Evolutionary conservation across 305 asterid species (phyloP), one percentile per base, ranked within the genome.

Genomic region (Solanum hybrid): DNA sequence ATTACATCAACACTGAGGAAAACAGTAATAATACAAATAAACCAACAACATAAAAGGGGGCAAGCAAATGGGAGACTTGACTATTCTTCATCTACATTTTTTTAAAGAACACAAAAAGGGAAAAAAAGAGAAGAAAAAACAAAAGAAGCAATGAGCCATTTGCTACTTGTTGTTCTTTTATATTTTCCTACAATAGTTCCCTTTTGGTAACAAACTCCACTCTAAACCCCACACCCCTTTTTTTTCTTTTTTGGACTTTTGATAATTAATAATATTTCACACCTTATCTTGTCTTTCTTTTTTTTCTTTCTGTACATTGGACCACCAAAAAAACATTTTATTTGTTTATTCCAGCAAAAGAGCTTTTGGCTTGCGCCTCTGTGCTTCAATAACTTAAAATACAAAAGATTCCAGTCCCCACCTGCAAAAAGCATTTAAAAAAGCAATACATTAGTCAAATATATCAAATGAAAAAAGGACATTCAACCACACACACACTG

Each of bases 21-120:
- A 4, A 4, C 3, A 64, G 6, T 64, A 64, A n/a, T 66, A 66
- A 8, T 22, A 66, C 31, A 66, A n/a, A 66, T 7, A 19, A 60
- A 60, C 66, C n/a, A 51, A 60, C 13, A 66, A 66, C 29, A n/a
- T 4, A n/a, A 66, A 9, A 10, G 72, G 72, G 37, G 11, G 89
- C 4, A 56, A 88, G 93, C 93, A 93, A 91, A 92, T 91, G 95
- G 95, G 92, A 94, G 94, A 89, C 86, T 64, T 66, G 26, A 56
- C 11, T 56, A 56, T 75, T 80, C 90, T 84, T 45, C 31, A 77
- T 73, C 27, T 71, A 56, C 69, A 45, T 37, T 9, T 13, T 35
- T 34, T 35, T 51, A 15, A 69, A 38, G 14, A 36, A 37, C 73
- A 78, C 40, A 88, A 64, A 14, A 26, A 76, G 34, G 86, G 36